Percentiles rank a stretch among this genome's conserved stretches.
phyloP scores from a whole-genome alignment of 345 rosid genomes.

The Populus pruinosa region DNA sequence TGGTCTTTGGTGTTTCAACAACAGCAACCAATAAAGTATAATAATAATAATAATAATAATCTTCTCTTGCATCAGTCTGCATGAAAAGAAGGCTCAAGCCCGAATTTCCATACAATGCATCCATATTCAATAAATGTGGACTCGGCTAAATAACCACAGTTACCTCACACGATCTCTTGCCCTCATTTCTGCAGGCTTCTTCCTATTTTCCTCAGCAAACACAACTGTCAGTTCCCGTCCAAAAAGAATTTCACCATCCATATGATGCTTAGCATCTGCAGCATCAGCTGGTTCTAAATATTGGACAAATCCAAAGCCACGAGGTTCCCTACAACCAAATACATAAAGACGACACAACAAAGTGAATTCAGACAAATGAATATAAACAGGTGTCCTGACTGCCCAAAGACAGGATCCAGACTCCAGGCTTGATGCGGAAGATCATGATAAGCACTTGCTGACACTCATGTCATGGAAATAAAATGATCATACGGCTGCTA shows the following conservation, averaged over 20 bases:
- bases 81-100: background rate
- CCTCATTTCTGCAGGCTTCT: conserved; percentile 93
- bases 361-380: background rate
- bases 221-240: conserved; percentile 78
- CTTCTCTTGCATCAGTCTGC: background rate
- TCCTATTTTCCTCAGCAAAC: conserved; percentile 88
- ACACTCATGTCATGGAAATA: conserved; percentile 30
- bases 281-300: conserved; percentile 83
- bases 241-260: conserved; percentile 79
- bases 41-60: background rate
- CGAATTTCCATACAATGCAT: background rate
- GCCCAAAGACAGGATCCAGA: conserved; percentile 16
- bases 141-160: background rate
- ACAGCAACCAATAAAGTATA: background rate
- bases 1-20: background rate
- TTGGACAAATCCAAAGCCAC: conserved; percentile 93
- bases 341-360: background rate
- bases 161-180: conserved; percentile 63
- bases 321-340: conserved; percentile 58
- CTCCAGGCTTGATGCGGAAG: conserved; percentile 13
- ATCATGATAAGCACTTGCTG: conserved; percentile 19
- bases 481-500: conserved; percentile 46
- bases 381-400: conserved; percentile 1
- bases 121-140: background rate
- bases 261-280: conserved; percentile 73